Percentiles rank a stretch among this genome's conserved stretches.
phyloP scores from a whole-genome alignment of 371 early-diverging fungal genomes.

The Dinochytrium kinnereticum region DNA sequence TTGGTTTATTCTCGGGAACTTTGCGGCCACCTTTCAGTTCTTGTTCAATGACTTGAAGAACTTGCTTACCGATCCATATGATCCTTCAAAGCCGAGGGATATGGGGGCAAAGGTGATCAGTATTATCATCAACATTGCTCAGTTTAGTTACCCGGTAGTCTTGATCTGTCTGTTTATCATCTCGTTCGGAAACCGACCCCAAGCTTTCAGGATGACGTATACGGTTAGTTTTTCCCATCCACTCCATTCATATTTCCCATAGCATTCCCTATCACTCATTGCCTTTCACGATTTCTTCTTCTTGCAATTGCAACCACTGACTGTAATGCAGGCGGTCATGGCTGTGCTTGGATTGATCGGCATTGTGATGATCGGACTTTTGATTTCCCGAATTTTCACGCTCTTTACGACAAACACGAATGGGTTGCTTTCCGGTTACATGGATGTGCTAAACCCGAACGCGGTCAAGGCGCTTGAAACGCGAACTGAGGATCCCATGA shows the following conservation, averaged over 20 bases:
- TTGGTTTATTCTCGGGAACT: slow-evolving; percentile 49
- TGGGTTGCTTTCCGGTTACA: slow-evolving; percentile 16
- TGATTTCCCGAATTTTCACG: slow-evolving; percentile 24
- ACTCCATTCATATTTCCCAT: no score
- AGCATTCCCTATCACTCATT: no score
- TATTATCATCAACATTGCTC: slow-evolving; percentile 29
- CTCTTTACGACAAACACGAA: background rate
- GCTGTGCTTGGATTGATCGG: slow-evolving; percentile 37
- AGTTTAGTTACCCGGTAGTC: slow-evolving; percentile 41
- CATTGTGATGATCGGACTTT: slow-evolving; percentile 32
- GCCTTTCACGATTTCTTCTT: no score
- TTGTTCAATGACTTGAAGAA: slow-evolving; percentile 28
- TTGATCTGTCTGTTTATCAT: slow-evolving; percentile 70
- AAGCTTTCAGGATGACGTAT: slow-evolving; percentile 61
- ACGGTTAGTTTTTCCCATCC: no score
- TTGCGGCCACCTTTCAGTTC: slow-evolving; percentile 39
- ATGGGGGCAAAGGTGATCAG: slow-evolving; percentile 16
- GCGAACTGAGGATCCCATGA: slow-evolving; percentile 18
- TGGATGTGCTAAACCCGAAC: slow-evolving; percentile 4
- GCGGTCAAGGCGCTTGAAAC: background rate
- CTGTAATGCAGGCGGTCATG: slow-evolving; percentile 28
- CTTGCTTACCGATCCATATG: slow-evolving; percentile 21
- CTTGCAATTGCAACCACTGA: background rate
- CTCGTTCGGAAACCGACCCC: slow-evolving; percentile 91
- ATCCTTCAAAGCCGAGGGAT: slow-evolving; percentile 15